Evolutionary conservation across 78 protist genomes (phyloP).

Genomic region (Dictyostelium capitatum): DNA sequence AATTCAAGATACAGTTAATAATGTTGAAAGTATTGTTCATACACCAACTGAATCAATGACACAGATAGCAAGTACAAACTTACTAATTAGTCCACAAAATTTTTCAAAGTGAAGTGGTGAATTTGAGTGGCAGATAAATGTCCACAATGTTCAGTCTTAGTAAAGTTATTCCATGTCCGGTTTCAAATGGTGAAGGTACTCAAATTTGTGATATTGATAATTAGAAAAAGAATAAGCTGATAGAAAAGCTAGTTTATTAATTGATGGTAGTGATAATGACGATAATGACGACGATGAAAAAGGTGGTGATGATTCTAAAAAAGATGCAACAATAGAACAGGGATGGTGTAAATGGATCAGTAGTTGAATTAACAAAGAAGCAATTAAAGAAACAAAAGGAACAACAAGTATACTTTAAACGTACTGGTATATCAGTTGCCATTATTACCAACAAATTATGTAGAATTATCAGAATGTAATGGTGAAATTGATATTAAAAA

Average conservation of each 20-base stretch:
- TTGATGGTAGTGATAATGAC: not conserved
- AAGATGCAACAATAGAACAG: not conserved
- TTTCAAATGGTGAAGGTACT: constrained; percentile 58
- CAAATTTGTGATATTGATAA: not conserved
- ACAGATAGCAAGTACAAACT: not conserved
- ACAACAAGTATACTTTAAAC: not conserved
- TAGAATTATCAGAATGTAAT: not conserved
- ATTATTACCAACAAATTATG: constrained; percentile 4
- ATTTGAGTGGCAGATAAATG: constrained; percentile 30
- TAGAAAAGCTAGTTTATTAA: not conserved
- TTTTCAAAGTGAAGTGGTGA: constrained; percentile 60
- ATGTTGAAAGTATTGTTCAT: constrained; percentile 80
- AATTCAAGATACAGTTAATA: constrained; percentile 61
- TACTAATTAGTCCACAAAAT: constrained; percentile 41
- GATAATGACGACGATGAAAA: not conserved
- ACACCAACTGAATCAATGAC: not conserved
- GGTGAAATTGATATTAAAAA: constrained; percentile 83
- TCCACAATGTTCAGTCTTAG: constrained; percentile 51
- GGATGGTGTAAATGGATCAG: constrained; percentile 22
- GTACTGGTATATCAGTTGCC: constrained; percentile 55
- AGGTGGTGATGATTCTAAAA: not conserved
- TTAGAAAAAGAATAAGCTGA: constrained; percentile 25
- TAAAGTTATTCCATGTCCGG: constrained; percentile 17
- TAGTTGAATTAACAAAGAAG: constrained; percentile 2
- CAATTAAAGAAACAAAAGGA: constrained; percentile 48